Conservation (phyloP, 2,329 filamentous ascomycete genomes). For the Byssothecium circinans region DNA sequence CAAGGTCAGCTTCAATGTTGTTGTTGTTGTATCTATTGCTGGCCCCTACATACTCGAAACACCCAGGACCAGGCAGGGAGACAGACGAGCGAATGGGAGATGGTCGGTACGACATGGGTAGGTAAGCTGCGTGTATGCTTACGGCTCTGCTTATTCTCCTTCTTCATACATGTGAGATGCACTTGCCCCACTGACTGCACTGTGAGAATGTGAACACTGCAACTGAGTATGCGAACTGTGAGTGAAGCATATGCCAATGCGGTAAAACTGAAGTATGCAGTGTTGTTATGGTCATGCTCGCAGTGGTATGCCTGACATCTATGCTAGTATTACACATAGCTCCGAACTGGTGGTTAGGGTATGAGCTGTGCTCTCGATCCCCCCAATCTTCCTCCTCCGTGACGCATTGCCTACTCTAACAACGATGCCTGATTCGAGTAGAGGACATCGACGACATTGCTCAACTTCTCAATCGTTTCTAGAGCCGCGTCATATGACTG, state of each 20-base stretch:
- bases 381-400: neutral
- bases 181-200: neutral
- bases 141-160: neutral
- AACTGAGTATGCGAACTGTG: too few relatives aligned
- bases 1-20: neutral
- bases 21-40: neutral
- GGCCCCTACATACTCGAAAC: constrained; percentile 12
- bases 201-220: neutral
- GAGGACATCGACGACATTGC: constrained; percentile 93
- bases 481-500: constrained; percentile 92
- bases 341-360: neutral
- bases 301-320: constrained; percentile 23
- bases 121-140: neutral
- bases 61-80: constrained; percentile 1
- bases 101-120: constrained; percentile 1
- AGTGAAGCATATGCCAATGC: too few relatives aligned
- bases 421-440: constrained; percentile 97
- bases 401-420: constrained; percentile 67
- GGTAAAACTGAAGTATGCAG: neutral
- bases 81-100: constrained; percentile 4
- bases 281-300: constrained; percentile 14
- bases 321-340: constrained; percentile 35
- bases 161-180: neutral
- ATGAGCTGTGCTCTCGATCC: neutral
- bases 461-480: constrained; percentile 93